Base-by-base conservation (phyloP, 805 yeast species). In the Spathaspora sp. region DNA sequence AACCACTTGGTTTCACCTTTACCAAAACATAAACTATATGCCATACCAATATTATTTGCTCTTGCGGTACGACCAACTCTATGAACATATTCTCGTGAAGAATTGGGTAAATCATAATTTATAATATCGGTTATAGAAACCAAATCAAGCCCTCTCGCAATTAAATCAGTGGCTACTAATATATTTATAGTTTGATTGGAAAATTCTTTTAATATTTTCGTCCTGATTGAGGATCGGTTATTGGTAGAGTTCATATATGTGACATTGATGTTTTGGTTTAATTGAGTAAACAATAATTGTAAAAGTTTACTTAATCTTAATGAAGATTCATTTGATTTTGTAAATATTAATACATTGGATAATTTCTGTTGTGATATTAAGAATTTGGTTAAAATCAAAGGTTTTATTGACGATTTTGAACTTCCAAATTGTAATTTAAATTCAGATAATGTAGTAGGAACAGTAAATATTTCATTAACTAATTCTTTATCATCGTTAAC, bases 41-140 rank as follows among this genome's bases (percentile, higher is more conserved):
- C 96, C 38, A 73, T 70, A 64, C 99, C 99, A 0, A 57, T 49
- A 35, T 83, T 80, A 48, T 87, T 85, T 2, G 99, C 99, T 70
- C 99, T 83, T 1, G 98, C 97, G 0, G 98, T 92, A 73, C 99
- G 85, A 42, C 99, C 99, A 40, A 91, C 90, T 61, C 99, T 80
- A 69, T 94, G 99, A 26, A 94, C 90, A 59, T 94, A 94, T 60
- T 94, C 98, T 56, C 96, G 85, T 0, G 92, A 79, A 1, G 97
- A 87, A 23, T 82, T 77, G 19, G 99, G 99, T 50, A 91, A 67
- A 63, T 94, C 98, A 67, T 94, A 94, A 68, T 94, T 94, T 48
- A 94, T 72, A 11, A 94, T 97, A 55, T 82, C 80, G 44, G 81
- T 76, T 47, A 94, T 81, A 3, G 82, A 76, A 14, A 78, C 69